Evolutionary conservation across 163 green algal species (phyloP), one percentile per base, ranked within the genome.

Genomic region (Scenedesmus sp.): DNA sequence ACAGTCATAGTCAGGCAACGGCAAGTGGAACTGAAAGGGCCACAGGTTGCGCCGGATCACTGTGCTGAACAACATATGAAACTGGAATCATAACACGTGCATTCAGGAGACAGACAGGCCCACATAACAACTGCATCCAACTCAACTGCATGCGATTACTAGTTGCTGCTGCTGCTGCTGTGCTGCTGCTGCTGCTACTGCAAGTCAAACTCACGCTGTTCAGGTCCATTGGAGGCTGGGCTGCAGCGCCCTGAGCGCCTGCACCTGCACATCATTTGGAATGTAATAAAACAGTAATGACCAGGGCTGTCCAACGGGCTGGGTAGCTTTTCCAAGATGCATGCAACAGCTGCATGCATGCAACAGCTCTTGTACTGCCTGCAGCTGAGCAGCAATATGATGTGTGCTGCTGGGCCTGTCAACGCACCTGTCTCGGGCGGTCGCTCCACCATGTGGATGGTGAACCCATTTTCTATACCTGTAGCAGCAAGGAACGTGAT

Each of bases 391-490:
- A 62, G 81, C 81, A 62, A 1, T 18, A 2, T 2, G 8, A 18
- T 59, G 54, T 34, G n/a, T 91, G 73, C 87, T 70, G 34, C 52
- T 70, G 86, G 10, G 57, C 18, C 67, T 16, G 34, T 79, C 70
- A 57, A 52, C 88, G 70, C 70, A 60, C 77, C 26, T 59, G 77
- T 91, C 60, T 84, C 91, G 26, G 82, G 59, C 52, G 84, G 81
- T 16, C 93, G 84, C 83, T 97, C 95, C 20, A 97, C 94, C 85
- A 97, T 67, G 88, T 97, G 94, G 56, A 97, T 70, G 0, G 92
- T 95, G 84, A 96, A 90, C 10, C 95, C 95, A 60, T 92, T 87
- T 26, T 91, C 82, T 0, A 96, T 66, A 16, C 92, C 95, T 92
- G 94, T 60, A 34, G 10, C 15, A 64, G 4, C 5, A 12, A 59